These are phyloP conservation scores for Mucor racemosus DNA, from an alignment of 371 early-diverging fungal genomes.

Conservation along the genomic window DNA sequence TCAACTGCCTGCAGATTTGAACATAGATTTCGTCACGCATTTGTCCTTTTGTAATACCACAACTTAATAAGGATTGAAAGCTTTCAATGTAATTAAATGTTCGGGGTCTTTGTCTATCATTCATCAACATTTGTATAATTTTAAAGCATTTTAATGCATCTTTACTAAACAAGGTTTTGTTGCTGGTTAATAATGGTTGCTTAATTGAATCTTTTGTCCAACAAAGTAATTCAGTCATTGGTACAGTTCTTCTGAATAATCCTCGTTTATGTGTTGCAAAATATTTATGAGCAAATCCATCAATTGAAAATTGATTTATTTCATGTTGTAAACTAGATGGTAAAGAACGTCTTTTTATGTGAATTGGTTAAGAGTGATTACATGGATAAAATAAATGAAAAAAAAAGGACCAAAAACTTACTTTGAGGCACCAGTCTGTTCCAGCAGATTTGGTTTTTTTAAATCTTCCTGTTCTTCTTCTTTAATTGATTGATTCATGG, in stretches of 20 bases:
- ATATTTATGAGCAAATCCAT: slow-evolving; percentile 91
- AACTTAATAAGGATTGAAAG: slow-evolving; percentile 75
- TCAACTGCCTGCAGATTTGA: slow-evolving; percentile 91
- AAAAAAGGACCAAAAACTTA: neutral
- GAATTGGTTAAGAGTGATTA: neutral
- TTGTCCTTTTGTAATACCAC: slow-evolving; percentile 74
- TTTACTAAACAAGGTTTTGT: slow-evolving; percentile 71
- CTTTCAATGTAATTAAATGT: slow-evolving; percentile 52
- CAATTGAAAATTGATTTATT: slow-evolving; percentile 83
- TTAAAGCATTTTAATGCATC: slow-evolving; percentile 89
- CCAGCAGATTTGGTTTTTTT: slow-evolving; percentile 25
- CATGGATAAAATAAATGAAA: too few relatives aligned
- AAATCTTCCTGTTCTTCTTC: slow-evolving; percentile 8
- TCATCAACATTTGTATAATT: slow-evolving; percentile 83
- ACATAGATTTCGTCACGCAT: slow-evolving; percentile 95
- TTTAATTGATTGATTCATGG: slow-evolving; percentile 5
- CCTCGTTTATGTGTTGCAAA: slow-evolving; percentile 91
- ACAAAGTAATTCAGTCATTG: slow-evolving; percentile 84
- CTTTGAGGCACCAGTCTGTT: slow-evolving; percentile 30
- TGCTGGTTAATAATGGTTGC: slow-evolving; percentile 78
- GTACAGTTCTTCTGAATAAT: slow-evolving; percentile 78
- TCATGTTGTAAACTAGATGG: slow-evolving; percentile 75
- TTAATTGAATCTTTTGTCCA: slow-evolving; percentile 67
- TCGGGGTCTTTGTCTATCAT: slow-evolving; percentile 59
- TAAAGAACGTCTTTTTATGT: slow-evolving; percentile 43